Base-by-base conservation (phyloP, 2,329 filamentous ascomycete species). In the Beauveria sp. region DNA sequence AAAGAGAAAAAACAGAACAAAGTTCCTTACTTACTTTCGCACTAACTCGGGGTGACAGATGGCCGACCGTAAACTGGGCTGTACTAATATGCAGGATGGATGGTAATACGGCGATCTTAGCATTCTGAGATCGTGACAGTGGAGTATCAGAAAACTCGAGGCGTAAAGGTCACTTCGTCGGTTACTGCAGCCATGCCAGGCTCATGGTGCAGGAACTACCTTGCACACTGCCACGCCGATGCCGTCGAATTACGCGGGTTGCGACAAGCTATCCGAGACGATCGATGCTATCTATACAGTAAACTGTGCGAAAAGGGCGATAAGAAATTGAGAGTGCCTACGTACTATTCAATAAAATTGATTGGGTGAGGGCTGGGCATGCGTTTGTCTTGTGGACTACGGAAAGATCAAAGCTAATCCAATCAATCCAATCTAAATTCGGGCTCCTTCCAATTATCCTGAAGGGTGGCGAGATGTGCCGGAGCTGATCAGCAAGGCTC, bases 361-460 rank as follows among this genome's bases (percentile, higher is more conserved):
- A 24, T 5, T n/a, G 44, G n/a, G 40, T 46, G 20, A 37, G 54
- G 28, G n/a, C 18, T 55, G 18, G 48, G 57, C 59, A 59, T 34
- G 51, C 16, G 22, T 12, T 46, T 9, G 34, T 24, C 44, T 55
- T 41, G 46, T 63, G 57, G 57, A 66, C 63, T 63, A 65, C 70
- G 72, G 67, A 67, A 69, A 69, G 64, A 71, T 70, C 66, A 43
- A 40, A 62, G 61, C 55, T 63, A 69, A 69, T 66, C 64, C 63
- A 65, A 75, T 73, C 72, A 73, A 77, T 75, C 71, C 74, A 71
- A 67, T 62, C 62, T 76, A 81, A 79, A 83, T 85, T 87, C 84
- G 84, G 84, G 82, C 79, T 72, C 72, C 74, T 79, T 84, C 83
- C 86, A 70, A 85, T 83, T 87, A 83, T 79, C 81, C 79, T 77